phyloP scores from a whole-genome alignment of 2,329 filamentous ascomycete genomes.

The Neopestalotiopsis clavispora region DNA sequence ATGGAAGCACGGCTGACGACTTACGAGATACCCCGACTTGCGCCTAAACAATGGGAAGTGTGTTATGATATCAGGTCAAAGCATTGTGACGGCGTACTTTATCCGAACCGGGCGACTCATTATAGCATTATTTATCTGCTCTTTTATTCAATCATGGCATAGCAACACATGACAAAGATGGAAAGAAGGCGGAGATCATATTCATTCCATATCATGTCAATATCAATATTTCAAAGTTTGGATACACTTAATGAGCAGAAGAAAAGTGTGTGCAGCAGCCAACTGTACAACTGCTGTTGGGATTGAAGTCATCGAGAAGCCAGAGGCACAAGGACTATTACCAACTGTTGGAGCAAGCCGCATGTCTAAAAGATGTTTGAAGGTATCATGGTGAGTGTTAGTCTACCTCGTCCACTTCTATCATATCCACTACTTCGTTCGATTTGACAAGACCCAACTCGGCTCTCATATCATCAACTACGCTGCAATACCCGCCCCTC shows the following conservation, averaged over 20 bases:
- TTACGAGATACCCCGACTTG: neutral
- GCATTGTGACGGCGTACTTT: conserved; percentile 1
- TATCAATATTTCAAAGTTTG: neutral
- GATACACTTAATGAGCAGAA: neutral
- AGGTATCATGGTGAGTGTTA: neutral
- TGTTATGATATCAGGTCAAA: neutral
- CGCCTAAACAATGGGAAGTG: neutral
- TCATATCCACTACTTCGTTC: too few relatives aligned
- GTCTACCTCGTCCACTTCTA: too few relatives aligned
- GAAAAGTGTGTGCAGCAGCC: too few relatives aligned
- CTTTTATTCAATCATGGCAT: neutral
- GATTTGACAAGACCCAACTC: neutral
- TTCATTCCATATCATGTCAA: neutral
- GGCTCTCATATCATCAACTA: conserved; percentile 1
- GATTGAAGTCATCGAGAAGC: too few relatives aligned
- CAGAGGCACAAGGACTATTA: too few relatives aligned
- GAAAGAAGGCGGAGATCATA: too few relatives aligned
- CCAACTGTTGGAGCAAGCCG: too few relatives aligned
- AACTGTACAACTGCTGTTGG: too few relatives aligned
- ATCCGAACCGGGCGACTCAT: neutral
- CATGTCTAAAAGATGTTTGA: neutral
- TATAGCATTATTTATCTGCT: neutral
- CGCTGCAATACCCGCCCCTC: neutral
- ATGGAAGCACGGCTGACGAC: neutral
- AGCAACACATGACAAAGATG: neutral